Base-by-base conservation (phyloP, 768 basidiomycete species). In the Amanita subjunquillea region DNA sequence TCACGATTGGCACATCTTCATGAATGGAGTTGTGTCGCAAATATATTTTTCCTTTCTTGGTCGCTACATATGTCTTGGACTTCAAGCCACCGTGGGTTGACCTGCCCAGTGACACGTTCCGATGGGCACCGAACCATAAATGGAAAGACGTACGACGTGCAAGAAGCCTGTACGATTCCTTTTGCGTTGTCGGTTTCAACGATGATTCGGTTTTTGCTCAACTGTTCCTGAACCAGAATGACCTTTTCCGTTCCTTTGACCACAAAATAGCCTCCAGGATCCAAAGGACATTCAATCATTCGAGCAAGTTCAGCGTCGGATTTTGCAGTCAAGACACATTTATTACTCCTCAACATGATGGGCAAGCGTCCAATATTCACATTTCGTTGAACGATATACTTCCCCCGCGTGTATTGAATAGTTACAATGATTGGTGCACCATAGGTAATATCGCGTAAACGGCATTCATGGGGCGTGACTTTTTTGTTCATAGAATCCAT, bases 201-300 rank as follows among this genome's bases (percentile, higher is more conserved):
- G 58, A 99, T 97, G 63, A 99, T 99, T 39, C 96, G 81, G 67
- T 99, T 98, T 76, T 98, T 98, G 76, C 91, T 94, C 62, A 98
- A 70, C 69, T 99, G 96, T 65, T 98, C 96, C 67, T 99, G 96
- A 6, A 99, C 95, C 56, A 99, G 74, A 59, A 99, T 99, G 60
- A 99, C 96, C 70, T 98, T 99, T 69, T 99, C 95, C 40, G 95
- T 99, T 36, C 95, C 95, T 69, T 94, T 97, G 48, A 99, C 96
- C 54, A 99, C 87, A 67, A 99, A 99, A 65, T 98, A 98, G 3
- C 96, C 96, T n/a, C 96, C 96, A 9, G 96, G 95, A 70, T 99
- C 96, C 54, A 98, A 75, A 3, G 96, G 96, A 66, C 96, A 99
- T 68, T 99, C 96, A 9, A 79, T 83, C 91, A 97, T 94, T 37